Evolutionary conservation across 2,329 filamentous ascomycete genomes (phyloP).

Genomic region (Orbilia ellipsospora): DNA sequence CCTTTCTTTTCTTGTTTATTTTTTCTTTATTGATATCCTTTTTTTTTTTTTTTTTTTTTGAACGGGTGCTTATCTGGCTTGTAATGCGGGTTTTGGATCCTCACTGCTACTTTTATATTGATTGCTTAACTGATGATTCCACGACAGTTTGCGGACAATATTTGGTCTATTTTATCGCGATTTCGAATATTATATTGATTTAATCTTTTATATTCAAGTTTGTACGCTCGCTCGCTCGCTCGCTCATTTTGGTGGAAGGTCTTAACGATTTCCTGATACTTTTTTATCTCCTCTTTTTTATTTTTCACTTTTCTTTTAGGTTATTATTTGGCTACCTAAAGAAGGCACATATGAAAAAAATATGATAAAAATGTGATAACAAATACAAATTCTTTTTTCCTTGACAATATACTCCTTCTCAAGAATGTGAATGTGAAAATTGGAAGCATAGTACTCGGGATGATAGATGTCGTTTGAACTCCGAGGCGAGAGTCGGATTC

Average conservation of each 20-base stretch:
- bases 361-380: slow-evolving; percentile 4
- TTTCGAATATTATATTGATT: slow-evolving; percentile 15
- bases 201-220: slow-evolving; percentile 10
- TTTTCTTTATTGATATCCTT: slow-evolving; percentile 14
- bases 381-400: slow-evolving; percentile 14
- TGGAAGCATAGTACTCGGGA: too few species aligned
- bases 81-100: not conserved
- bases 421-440: too few species aligned
- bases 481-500: not conserved
- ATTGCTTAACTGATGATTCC: slow-evolving; percentile 8
- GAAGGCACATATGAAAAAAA: slow-evolving; percentile 12
- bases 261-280: not conserved
- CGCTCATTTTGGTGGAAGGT: slow-evolving; percentile 5
- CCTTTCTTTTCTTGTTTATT: slow-evolving; percentile 12
- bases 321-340: slow-evolving; percentile 55
- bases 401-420: too few species aligned
- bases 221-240: slow-evolving; percentile 51
- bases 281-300: slow-evolving; percentile 14
- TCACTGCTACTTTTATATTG: not conserved
- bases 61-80: not conserved
- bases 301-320: slow-evolving; percentile 30
- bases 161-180: not conserved
- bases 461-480: too few species aligned
- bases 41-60: not conserved
- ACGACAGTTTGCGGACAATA: too few species aligned